Conservation (phyloP, 164 flowering plant species). For the Protea cynaroides region DNA sequence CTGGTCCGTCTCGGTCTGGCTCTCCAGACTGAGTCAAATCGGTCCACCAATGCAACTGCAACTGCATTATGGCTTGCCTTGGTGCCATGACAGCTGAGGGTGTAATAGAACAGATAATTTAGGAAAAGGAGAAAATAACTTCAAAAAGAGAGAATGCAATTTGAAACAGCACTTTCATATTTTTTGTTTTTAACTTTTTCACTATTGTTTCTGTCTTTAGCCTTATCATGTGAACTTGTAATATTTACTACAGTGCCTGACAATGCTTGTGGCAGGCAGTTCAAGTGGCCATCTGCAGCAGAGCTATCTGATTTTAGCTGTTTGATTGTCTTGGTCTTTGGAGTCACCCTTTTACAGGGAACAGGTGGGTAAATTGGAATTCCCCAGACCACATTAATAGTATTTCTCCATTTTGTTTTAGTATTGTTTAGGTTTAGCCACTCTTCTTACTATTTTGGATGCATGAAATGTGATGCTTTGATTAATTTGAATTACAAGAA, state of each 20-base stretch:
- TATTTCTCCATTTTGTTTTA: background rate
- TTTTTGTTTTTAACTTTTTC: background rate
- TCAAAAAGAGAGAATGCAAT: too few relatives aligned
- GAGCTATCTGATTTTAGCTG: conserved; percentile 88
- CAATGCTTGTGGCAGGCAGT: conserved; percentile 79
- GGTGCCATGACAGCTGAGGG: too few relatives aligned
- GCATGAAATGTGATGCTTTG: background rate
- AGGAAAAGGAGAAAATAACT: too few relatives aligned
- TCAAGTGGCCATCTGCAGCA: conserved; percentile 71
- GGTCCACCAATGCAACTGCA: too few relatives aligned
- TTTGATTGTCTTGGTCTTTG: conserved; percentile 62
- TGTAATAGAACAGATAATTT: too few relatives aligned
- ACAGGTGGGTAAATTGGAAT: conserved; percentile 53
- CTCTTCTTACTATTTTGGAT: background rate
- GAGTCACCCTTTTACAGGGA: conserved; percentile 58
- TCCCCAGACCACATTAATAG: background rate
- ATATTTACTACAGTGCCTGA: conserved; percentile 32
- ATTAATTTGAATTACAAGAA: conserved; percentile 1
- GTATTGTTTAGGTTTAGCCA: background rate
- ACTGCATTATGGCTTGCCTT: too few relatives aligned
- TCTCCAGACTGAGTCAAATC: too few relatives aligned
- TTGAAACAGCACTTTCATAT: too few relatives aligned
- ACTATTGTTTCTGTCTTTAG: background rate
- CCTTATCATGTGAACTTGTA: background rate
- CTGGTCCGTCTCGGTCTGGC: background rate